These are phyloP conservation scores for Pichia exigua DNA, from an alignment of 805 yeast species.

Conservation along the genomic window DNA sequence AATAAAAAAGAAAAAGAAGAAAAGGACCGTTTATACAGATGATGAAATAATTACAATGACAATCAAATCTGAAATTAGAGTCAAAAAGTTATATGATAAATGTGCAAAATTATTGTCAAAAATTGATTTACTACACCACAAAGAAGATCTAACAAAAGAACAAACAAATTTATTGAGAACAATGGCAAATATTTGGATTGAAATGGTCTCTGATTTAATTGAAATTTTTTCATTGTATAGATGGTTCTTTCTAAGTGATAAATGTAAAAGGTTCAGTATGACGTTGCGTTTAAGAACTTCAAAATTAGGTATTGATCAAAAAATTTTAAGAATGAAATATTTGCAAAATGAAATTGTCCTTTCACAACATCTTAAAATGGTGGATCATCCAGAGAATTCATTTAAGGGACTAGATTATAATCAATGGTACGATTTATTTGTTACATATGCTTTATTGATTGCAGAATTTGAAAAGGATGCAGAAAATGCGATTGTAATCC, in stretches of 20 bases:
- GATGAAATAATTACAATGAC: constrained; percentile 25
- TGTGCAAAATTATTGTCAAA: constrained; percentile 45
- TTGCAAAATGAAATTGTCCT: constrained; percentile 49
- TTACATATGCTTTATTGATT: constrained; percentile 66
- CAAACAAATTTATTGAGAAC: constrained; percentile 27
- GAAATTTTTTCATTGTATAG: constrained; percentile 75
- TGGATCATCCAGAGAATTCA: constrained; percentile 40
- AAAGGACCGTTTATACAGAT: constrained; percentile 18
- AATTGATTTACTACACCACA: constrained; percentile 16
- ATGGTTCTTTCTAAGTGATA: constrained; percentile 71
- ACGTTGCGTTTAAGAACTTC: constrained; percentile 55
- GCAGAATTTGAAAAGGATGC: constrained; percentile 47
- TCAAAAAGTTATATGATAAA: constrained; percentile 38
- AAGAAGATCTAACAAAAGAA: constrained; percentile 19
- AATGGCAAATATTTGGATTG: constrained; percentile 73
- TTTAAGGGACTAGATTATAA: constrained; percentile 73
- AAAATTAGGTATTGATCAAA: constrained; percentile 62
- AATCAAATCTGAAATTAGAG: constrained; percentile 29
- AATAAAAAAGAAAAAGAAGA: constrained; percentile 16
- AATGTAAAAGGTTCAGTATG: constrained; percentile 62
- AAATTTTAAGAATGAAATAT: constrained; percentile 58
- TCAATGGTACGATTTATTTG: constrained; percentile 78
- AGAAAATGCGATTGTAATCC: constrained; percentile 59
- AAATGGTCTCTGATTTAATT: constrained; percentile 71
- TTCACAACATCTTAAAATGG: constrained; percentile 22